phyloP scores from a whole-genome alignment of 441 rosid genomes.

The Erodium trifolium region DNA sequence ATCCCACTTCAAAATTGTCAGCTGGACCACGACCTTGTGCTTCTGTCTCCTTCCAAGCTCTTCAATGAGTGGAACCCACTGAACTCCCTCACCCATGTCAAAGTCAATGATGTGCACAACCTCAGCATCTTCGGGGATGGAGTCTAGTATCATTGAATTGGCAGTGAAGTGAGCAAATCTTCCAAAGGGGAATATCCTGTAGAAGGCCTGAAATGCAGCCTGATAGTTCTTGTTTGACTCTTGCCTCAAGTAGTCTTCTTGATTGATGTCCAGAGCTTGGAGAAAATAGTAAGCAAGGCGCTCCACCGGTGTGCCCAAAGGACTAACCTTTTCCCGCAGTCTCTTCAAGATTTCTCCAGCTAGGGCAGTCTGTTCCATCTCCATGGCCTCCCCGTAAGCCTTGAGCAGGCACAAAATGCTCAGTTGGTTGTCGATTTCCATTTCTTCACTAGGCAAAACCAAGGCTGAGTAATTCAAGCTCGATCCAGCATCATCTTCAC shows the following conservation, averaged over 20 bases:
- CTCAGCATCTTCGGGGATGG: constrained; percentile 24
- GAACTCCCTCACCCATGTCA: constrained; percentile 31
- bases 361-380: constrained; percentile 24
- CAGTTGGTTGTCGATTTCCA: constrained; percentile 25
- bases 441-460: constrained; percentile 21
- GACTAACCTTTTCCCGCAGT: constrained; percentile 24
- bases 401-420: constrained; percentile 26
- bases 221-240: constrained; percentile 27
- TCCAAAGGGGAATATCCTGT: constrained; percentile 32
- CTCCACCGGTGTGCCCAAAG: constrained; percentile 23
- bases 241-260: constrained; percentile 23
- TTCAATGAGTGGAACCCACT: constrained; percentile 39
- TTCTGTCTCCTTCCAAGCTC: constrained; percentile 20
- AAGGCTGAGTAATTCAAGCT: constrained; percentile 15
- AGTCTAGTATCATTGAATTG: constrained; percentile 33
- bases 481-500: constrained; percentile 14
- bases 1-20: constrained; percentile 27
- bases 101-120: constrained; percentile 31
- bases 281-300: constrained; percentile 28
- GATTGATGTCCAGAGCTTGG: constrained; percentile 19
- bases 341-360: constrained; percentile 20
- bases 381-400: constrained; percentile 38
- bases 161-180: constrained; percentile 41
- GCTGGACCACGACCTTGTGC: constrained; percentile 10
- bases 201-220: constrained; percentile 31